phyloP scores from a whole-genome alignment of 768 basidiomycete species.

The Termitomyces sp. region DNA sequence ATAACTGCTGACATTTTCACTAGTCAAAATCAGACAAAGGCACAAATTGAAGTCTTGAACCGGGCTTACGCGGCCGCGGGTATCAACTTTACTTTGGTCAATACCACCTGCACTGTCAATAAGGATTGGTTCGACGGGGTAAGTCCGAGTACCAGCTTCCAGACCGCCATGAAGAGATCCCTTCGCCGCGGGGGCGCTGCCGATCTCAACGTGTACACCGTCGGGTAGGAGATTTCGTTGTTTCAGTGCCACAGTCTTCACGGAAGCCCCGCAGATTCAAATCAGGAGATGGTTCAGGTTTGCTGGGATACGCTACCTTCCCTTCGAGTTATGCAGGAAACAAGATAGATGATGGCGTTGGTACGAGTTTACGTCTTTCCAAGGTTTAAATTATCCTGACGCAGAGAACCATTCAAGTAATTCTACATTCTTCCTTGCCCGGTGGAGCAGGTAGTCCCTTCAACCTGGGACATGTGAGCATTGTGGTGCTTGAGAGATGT shows the following conservation, averaged over 20 bases:
- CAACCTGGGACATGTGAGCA: constrained; percentile 31
- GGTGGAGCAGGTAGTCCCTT: constrained; percentile 36
- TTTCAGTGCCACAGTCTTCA: neutral
- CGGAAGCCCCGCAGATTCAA: constrained; percentile 15
- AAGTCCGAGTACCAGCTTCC: constrained; percentile 28
- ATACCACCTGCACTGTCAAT: constrained; percentile 41
- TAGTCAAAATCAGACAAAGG: constrained; percentile 20
- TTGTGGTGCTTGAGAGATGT: constrained; percentile 8
- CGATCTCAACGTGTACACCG: constrained; percentile 48
- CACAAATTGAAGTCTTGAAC: constrained; percentile 41
- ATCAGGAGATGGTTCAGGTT: constrained; percentile 26
- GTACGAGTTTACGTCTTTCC: constrained; percentile 2
- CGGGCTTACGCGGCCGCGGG: constrained; percentile 32
- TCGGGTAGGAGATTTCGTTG: constrained; percentile 29
- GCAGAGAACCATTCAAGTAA: constrained; percentile 1
- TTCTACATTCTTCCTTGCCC: constrained; percentile 34
- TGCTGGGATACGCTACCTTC: constrained; percentile 53
- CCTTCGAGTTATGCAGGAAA: constrained; percentile 35
- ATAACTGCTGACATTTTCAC: neutral
- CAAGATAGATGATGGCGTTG: constrained; percentile 45
- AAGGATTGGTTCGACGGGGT: constrained; percentile 46
- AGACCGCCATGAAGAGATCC: constrained; percentile 45
- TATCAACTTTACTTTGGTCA: constrained; percentile 35
- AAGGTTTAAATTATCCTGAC: neutral
- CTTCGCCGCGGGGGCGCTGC: constrained; percentile 38